Evolutionary conservation across 2,329 filamentous ascomycete genomes (phyloP), one percentile per base, ranked within the genome.

Genomic region (Coniochaeta pulveracea): DNA sequence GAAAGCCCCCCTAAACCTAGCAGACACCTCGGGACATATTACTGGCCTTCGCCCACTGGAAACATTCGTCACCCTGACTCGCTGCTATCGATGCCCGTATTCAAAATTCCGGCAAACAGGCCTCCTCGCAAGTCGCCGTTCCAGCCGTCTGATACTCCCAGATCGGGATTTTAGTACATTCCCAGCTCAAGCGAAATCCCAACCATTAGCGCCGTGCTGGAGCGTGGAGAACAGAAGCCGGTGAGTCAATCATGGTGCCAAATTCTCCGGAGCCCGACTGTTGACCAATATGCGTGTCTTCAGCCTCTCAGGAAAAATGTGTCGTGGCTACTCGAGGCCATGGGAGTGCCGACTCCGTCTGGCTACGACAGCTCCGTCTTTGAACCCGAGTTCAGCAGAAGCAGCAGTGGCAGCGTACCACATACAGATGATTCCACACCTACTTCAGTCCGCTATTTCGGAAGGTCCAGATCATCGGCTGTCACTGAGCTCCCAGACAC

Each of bases 271-370:
- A 8, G 7, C n/a, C 10, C 10, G 14, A 6, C 19, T 31, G 11
- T 19, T 19, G 16, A 6, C 11, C n/a, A n/a, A n/a, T n/a, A n/a
- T n/a, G n/a, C n/a, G n/a, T n/a, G n/a, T 14, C 5, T 7, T 4
- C n/a, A 31, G 28, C 28, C 28, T 12, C 28, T 11, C n/a, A 5
- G 19, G 10, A 31, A 12, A 17, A 17, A 31, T 14, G n/a, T 31
- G 5, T 31, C 28, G 5, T 31, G 28, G 28, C 17, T 31, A 11
- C 28, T 31, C 28, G 18, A 31, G 18, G 18, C 28, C 28, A 31
- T 31, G 28, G 28, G 28, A 6, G 28, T 15, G 28, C 28, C 28
- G 4, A 14, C 22, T 9, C 28, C 28, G 8, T 15, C 18, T 9
- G 28, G 22, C 15, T 10, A 12, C n/a, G 28, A 31, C 11, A 31